phyloP scores from a whole-genome alignment of 2,329 filamentous ascomycete genomes.

The Talaromyces sp. region DNA sequence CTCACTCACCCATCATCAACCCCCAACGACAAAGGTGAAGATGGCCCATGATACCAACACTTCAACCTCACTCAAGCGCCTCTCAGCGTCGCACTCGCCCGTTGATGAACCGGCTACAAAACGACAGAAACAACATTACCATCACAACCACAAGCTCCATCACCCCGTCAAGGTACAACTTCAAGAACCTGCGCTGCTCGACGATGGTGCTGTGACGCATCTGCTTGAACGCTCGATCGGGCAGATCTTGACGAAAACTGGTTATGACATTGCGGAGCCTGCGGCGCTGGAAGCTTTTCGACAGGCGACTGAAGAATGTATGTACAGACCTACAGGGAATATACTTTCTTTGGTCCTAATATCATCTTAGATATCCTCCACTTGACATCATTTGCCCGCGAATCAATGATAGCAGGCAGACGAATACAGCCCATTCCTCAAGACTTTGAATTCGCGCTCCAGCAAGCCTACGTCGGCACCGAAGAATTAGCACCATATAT shows the following conservation, averaged over 20 bases:
- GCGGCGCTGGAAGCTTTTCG: constrained; percentile 57
- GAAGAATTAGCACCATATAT: constrained; percentile 36
- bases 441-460: constrained; percentile 55
- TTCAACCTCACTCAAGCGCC: constrained; percentile 32
- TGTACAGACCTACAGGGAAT: constrained; percentile 24
- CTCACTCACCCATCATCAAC: not conserved
- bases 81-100: constrained; percentile 25
- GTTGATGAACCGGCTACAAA: constrained; percentile 27
- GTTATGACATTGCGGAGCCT: constrained; percentile 55
- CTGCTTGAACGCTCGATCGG: constrained; percentile 56
- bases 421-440: constrained; percentile 55
- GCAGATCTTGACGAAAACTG: constrained; percentile 49
- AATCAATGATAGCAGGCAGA: constrained; percentile 57
- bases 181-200: constrained; percentile 44
- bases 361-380: constrained; percentile 49
- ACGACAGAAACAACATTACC: constrained; percentile 38
- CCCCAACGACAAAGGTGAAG: constrained; percentile 18
- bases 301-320: constrained; percentile 58
- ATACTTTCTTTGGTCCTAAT: not conserved
- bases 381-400: constrained; percentile 53
- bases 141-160: constrained; percentile 43
- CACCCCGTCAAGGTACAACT: constrained; percentile 31
- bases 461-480: constrained; percentile 27
- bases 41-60: constrained; percentile 27
- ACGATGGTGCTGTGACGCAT: constrained; percentile 53